phyloP scores from a whole-genome alignment of 768 basidiomycete genomes.

The Mycena belliarum region DNA sequence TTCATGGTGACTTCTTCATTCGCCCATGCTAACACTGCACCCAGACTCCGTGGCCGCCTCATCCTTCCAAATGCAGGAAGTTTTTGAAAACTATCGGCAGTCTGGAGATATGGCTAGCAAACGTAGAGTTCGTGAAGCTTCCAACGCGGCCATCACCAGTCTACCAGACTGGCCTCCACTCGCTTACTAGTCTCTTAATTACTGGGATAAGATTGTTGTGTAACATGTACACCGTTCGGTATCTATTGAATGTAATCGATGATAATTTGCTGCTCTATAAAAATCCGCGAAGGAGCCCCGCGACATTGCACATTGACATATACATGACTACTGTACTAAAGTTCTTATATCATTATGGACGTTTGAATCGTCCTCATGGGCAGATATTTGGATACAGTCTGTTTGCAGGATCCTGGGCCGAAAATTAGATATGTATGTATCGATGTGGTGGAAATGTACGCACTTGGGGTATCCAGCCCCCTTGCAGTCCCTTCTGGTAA shows the following conservation, averaged over 20 bases:
- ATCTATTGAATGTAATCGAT: constrained; percentile 10
- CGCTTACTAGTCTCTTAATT: constrained; percentile 28
- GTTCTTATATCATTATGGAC: background rate
- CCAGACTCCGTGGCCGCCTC: constrained; percentile 69
- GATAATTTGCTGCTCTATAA: background rate
- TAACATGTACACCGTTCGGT: constrained; percentile 16
- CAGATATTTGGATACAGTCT: constrained; percentile 68
- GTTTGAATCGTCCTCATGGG: constrained; percentile 26
- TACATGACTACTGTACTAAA: constrained; percentile 1
- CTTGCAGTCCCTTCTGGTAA: constrained; percentile 70
- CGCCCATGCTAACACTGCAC: background rate
- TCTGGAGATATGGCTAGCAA: constrained; percentile 74
- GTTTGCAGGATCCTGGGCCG: constrained; percentile 51
- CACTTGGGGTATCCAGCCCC: constrained; percentile 70
- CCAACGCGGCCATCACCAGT: constrained; percentile 69
- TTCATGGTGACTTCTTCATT: background rate
- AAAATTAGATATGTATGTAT: too few species aligned
- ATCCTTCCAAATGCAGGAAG: constrained; percentile 76
- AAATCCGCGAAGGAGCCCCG: background rate
- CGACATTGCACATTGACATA: background rate
- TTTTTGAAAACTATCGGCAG: constrained; percentile 70
- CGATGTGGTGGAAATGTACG: background rate
- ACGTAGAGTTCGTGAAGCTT: constrained; percentile 72
- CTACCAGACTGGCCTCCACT: constrained; percentile 76
- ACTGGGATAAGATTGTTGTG: background rate